Conservation (phyloP, 169 alveolate species). For the Theileria orientalis region DNA sequence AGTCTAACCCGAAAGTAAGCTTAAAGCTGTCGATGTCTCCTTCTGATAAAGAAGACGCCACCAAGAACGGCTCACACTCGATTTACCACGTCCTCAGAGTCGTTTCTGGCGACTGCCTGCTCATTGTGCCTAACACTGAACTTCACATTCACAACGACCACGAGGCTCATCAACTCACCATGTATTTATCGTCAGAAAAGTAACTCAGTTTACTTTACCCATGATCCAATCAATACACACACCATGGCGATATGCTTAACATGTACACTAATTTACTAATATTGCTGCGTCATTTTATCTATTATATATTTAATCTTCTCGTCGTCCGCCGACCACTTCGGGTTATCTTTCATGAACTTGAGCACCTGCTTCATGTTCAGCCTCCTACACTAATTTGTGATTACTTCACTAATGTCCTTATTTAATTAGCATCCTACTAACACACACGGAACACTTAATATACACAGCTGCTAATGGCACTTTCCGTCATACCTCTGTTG, state of each 20-base stretch:
- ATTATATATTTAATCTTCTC: not conserved
- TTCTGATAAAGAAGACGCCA: not conserved
- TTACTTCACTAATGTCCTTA: not conserved
- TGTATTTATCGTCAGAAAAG: slow-evolving; percentile 42
- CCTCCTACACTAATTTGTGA: slow-evolving; percentile 6
- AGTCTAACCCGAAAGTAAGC: slow-evolving; percentile 18
- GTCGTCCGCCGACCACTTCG: slow-evolving; percentile 27
- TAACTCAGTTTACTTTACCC: not conserved
- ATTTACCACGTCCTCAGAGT: too few species aligned
- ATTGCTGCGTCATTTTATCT: slow-evolving; percentile 21
- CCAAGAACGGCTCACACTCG: too few species aligned
- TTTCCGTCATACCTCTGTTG: slow-evolving; percentile 34
- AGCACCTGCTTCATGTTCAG: slow-evolving; percentile 27
- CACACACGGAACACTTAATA: too few species aligned
- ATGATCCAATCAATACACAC: too few species aligned
- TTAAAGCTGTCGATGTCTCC: not conserved
- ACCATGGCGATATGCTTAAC: too few species aligned
- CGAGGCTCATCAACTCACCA: slow-evolving; percentile 16
- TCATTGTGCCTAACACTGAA: slow-evolving; percentile 22
- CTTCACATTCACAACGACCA: slow-evolving; percentile 18
- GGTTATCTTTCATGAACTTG: slow-evolving; percentile 34
- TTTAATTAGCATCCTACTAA: too few species aligned
- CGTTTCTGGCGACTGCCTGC: slow-evolving; percentile 47
- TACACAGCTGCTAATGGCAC: too few species aligned
- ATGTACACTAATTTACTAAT: not conserved